These are phyloP conservation scores for Rhynchospora tenuis DNA, from an alignment of 176 grass and related monocot genomes.

Conservation along the genomic window DNA sequence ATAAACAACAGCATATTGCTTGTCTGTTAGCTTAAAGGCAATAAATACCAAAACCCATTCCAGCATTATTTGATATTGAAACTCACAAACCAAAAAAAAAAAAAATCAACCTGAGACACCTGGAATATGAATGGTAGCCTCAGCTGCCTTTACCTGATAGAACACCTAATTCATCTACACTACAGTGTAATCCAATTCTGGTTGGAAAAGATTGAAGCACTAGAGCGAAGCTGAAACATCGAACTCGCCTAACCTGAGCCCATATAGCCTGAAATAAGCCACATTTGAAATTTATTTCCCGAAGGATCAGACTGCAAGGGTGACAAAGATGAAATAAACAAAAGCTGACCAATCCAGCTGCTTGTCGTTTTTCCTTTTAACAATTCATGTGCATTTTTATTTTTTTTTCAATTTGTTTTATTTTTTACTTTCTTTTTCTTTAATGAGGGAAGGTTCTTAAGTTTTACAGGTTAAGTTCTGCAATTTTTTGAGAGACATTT, in stretches of 20 bases:
- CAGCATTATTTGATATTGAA: no score
- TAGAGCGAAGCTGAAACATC: background rate
- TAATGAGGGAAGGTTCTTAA: background rate
- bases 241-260: background rate
- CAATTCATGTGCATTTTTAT: background rate
- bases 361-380: background rate
- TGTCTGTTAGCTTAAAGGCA: background rate
- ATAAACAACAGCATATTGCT: background rate
- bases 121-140: background rate
- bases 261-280: background rate
- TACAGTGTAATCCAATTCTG: background rate
- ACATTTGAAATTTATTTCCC: no score
- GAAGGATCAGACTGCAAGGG: background rate
- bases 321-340: background rate
- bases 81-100: background rate
- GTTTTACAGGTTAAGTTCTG: background rate
- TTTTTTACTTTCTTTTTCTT: no score
- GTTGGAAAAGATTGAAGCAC: background rate
- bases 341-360: background rate
- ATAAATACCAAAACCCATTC: background rate
- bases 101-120: background rate
- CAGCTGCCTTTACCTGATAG: background rate
- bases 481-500: background rate
- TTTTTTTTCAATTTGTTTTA: background rate
- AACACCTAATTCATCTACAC: background rate